Conservation (phyloP, 2,329 filamentous ascomycete genomes). For the Coniochaeta ligniaria region DNA sequence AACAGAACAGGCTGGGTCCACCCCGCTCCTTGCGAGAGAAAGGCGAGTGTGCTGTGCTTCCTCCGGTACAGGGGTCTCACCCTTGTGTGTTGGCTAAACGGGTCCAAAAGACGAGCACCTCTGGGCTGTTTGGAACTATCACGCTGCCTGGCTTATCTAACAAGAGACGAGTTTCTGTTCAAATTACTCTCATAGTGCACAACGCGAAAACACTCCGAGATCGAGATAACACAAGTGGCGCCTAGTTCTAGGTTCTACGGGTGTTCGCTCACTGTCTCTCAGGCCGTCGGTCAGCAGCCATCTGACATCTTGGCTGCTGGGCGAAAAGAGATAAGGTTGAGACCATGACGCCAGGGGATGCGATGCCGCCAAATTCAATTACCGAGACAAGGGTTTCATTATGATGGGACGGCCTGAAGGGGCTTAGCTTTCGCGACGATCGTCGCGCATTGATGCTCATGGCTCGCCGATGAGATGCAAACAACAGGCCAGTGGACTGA, state of each 20-base stretch:
- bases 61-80: not conserved
- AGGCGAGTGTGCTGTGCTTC: not conserved
- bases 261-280: not conserved
- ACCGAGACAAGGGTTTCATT: not conserved
- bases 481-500: not conserved
- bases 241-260: not conserved
- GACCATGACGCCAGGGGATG: not conserved
- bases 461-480: not conserved
- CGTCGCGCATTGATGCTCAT: not conserved
- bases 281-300: not conserved
- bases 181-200: slow-evolving; percentile 1
- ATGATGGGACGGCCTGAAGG: not conserved
- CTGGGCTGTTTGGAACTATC: not conserved
- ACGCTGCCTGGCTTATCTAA: not conserved
- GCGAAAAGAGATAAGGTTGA: slow-evolving; percentile 1
- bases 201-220: not conserved
- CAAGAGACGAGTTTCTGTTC: not conserved
- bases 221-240: not conserved
- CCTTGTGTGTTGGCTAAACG: not conserved
- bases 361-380: not conserved
- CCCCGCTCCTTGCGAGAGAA: not conserved
- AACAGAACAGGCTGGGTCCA: not conserved
- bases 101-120: not conserved
- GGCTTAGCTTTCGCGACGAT: not conserved
- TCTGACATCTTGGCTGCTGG: not conserved